phyloP scores from a whole-genome alignment of 1,284 basidiomycete species.

The Trichosporon sp. region DNA sequence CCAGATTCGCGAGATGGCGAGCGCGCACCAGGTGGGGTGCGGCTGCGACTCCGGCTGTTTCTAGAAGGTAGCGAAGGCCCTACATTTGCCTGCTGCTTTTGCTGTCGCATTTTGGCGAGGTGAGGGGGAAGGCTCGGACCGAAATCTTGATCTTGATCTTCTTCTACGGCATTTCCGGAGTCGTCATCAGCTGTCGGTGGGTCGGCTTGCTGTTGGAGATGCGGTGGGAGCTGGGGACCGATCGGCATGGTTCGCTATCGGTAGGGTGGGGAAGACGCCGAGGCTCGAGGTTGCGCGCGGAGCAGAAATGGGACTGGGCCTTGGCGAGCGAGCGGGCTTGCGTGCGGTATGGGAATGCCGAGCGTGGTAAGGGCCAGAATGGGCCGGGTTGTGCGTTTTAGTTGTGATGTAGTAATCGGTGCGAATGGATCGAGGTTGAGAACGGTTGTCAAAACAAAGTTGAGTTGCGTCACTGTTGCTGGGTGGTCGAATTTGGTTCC shows the following conservation, averaged over 20 bases:
- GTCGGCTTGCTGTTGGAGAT: background rate
- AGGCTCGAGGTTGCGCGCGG: background rate
- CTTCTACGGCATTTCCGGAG: background rate
- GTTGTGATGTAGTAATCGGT: conserved; percentile 6
- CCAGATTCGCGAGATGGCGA: conserved; percentile 13
- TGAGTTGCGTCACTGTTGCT: conserved; percentile 19
- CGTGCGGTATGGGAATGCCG: background rate
- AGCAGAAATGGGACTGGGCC: background rate
- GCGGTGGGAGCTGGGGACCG: conserved; percentile 31
- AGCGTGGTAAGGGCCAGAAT: background rate
- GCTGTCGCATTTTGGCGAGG: conserved; percentile 45
- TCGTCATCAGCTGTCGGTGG: conserved; percentile 9
- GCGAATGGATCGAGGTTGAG: background rate
- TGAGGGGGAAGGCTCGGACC: conserved; percentile 19
- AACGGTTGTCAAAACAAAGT: conserved; percentile 15
- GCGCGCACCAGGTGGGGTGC: conserved; percentile 3
- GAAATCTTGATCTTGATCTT: conserved; percentile 18
- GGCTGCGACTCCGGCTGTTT: conserved; percentile 12
- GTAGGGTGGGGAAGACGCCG: background rate
- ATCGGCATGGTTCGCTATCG: conserved; percentile 26
- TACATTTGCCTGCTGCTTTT: background rate
- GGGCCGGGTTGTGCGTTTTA: conserved; percentile 2
- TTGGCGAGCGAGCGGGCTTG: background rate
- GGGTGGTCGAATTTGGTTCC: conserved; percentile 3
- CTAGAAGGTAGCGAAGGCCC: conserved; percentile 1